Percentiles rank a stretch among this genome's conserved stretches.
Conservation (phyloP, 176 grass and related monocot genomes). For the Zoysia japonica region DNA sequence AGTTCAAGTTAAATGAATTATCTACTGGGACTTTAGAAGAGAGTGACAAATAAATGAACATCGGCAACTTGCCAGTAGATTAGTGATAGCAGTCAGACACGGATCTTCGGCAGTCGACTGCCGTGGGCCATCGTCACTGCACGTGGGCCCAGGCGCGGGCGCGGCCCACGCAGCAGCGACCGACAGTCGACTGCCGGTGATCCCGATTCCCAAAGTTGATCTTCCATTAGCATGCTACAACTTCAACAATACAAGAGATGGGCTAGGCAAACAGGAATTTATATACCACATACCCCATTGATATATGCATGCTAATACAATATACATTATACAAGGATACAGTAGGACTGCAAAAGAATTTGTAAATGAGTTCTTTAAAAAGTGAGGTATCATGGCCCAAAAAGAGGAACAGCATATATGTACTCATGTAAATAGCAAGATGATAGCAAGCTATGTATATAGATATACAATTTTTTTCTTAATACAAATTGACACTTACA, state of each 20-base stretch:
- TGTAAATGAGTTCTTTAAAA: not conserved
- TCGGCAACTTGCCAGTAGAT: too few relatives aligned
- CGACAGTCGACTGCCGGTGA: too few relatives aligned
- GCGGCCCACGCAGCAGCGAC: too few relatives aligned
- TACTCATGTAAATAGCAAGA: too few relatives aligned
- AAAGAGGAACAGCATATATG: not conserved
- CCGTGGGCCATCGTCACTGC: too few relatives aligned
- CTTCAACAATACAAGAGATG: not conserved
- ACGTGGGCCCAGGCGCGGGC: too few relatives aligned
- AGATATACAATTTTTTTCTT: conserved; percentile 37
- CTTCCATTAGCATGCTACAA: not conserved
- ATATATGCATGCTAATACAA: not conserved
- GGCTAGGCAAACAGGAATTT: not conserved
- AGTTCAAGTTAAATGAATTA: not conserved
- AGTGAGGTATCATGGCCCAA: not conserved
- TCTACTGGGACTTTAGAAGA: not conserved
- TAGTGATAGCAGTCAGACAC: too few relatives aligned
- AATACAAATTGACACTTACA: conserved; percentile 38
- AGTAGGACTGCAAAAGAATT: not conserved
- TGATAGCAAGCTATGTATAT: not conserved
- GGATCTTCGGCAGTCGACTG: too few relatives aligned
- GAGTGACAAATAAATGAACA: not conserved
- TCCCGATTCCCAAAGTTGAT: too few relatives aligned
- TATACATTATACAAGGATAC: not conserved
- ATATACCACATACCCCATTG: not conserved